Evolutionary conservation across 805 yeast species (phyloP).

Genomic region (Ogataea philodendri): DNA sequence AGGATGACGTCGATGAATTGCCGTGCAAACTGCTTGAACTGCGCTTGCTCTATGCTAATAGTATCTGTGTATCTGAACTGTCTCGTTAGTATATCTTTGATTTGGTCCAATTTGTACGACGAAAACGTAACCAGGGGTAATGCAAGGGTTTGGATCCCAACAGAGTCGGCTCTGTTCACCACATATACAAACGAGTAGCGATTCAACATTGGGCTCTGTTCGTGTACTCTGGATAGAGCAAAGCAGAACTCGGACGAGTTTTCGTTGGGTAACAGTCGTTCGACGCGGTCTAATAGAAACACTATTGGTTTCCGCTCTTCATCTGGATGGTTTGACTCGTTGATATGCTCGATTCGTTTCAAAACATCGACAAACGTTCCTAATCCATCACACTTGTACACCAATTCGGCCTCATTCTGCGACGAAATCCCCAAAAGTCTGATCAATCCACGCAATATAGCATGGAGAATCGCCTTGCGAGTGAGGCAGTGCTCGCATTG

Average conservation of each 20-base stretch:
- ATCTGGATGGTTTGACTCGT: conserved; percentile 1
- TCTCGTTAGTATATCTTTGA: conserved; percentile 36
- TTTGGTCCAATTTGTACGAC: conserved; percentile 38
- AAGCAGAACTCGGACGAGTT: conserved; percentile 38
- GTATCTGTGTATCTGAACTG: conserved; percentile 5
- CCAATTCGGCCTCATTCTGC: conserved; percentile 15
- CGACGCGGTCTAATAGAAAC: conserved; percentile 47
- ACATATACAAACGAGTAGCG: conserved; percentile 41
- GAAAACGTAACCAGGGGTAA: conserved; percentile 42
- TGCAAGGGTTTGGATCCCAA: conserved; percentile 36
- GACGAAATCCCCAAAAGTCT: conserved; percentile 6
- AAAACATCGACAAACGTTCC: conserved; percentile 40
- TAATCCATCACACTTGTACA: conserved; percentile 40
- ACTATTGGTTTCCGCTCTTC: conserved; percentile 36
- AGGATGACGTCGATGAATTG: conserved; percentile 44
- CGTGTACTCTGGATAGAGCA: conserved; percentile 43
- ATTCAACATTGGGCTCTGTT: conserved; percentile 33
- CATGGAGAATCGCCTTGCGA: conserved; percentile 40
- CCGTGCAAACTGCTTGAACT: conserved; percentile 23
- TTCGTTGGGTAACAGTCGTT: conserved; percentile 35
- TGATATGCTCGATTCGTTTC: conserved; percentile 34
- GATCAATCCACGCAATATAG: conserved; percentile 36
- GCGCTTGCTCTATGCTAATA: conserved; percentile 10
- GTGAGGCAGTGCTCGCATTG: conserved; percentile 47
- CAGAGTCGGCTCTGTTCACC: conserved; percentile 40